Conservation (phyloP, 2,329 filamentous ascomycete species). For the Alternaria incomplexa region DNA sequence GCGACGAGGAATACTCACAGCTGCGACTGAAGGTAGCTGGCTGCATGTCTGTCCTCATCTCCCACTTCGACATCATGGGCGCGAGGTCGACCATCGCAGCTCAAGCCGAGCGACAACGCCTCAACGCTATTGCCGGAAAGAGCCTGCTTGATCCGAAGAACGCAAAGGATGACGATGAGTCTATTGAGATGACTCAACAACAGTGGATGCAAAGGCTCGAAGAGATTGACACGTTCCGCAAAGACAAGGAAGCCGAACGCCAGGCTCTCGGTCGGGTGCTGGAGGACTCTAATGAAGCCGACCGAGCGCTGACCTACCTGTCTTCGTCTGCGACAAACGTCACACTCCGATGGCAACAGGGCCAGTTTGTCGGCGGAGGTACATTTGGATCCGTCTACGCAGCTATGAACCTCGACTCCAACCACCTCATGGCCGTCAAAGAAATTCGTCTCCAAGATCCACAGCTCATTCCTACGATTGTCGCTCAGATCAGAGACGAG, state of each 20-base stretch:
- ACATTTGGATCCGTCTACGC: conserved; percentile 98
- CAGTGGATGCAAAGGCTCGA: conserved; percentile 76
- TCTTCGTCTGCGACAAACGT: conserved; percentile 95
- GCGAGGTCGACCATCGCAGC: conserved; percentile 91
- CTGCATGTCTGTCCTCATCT: conserved; percentile 96
- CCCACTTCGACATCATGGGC: conserved; percentile 99
- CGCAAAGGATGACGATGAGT: conserved; percentile 82
- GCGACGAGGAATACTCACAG: conserved; percentile 82
- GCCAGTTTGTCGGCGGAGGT: conserved; percentile 95
- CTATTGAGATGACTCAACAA: conserved; percentile 73
- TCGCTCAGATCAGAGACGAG: conserved; percentile 92
- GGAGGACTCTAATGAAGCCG: conserved; percentile 93
- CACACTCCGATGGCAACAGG: conserved; percentile 96
- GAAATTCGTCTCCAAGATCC: conserved; percentile 97
- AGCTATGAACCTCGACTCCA: conserved; percentile 95
- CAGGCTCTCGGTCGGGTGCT: conserved; percentile 88
- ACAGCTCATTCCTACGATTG: conserved; percentile 92
- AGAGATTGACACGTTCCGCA: conserved; percentile 78
- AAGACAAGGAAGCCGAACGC: conserved; percentile 80
- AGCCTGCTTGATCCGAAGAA: conserved; percentile 79
- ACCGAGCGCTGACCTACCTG: conserved; percentile 90
- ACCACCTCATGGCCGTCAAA: conserved; percentile 97
- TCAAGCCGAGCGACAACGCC: conserved; percentile 87
- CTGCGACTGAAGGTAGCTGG: conserved; percentile 89
- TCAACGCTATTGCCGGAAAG: conserved; percentile 80